A percentile compares a stretch with the other conserved stretches of the same genome.
phyloP scores from a whole-genome alignment of 2,329 filamentous ascomycete species.

The Talaromyces sp. region DNA sequence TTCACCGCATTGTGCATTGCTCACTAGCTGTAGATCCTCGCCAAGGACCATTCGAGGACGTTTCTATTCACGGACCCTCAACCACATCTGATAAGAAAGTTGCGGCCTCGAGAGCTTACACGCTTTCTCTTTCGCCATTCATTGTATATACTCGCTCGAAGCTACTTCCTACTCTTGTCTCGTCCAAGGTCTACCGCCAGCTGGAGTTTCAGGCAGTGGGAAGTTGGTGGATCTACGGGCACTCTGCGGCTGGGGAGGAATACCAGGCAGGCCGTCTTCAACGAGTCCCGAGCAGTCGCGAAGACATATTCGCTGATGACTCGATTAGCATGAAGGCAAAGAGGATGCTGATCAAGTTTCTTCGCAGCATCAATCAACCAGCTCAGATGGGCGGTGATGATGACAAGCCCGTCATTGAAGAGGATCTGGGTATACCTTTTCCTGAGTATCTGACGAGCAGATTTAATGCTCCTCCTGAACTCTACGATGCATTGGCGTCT shows the following conservation, averaged over 20 bases:
- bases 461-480: conserved; percentile 62
- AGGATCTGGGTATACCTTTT: conserved; percentile 51
- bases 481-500: conserved; percentile 62
- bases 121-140: conserved; percentile 76
- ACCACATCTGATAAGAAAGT: conserved; percentile 19
- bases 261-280: conserved; percentile 42
- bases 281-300: conserved; percentile 79
- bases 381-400: conserved; percentile 51
- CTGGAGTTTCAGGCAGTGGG: conserved; percentile 91
- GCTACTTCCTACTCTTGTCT: conserved; percentile 75
- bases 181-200: conserved; percentile 80
- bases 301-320: conserved; percentile 81
- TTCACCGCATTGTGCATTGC: neutral
- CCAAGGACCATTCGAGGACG: conserved; percentile 35
- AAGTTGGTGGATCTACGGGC: conserved; percentile 73
- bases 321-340: conserved; percentile 75
- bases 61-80: conserved; percentile 22
- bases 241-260: conserved; percentile 11
- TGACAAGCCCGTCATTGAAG: conserved; percentile 38
- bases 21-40: conserved; percentile 22
- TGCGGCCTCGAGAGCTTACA: conserved; percentile 67
- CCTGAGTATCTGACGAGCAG: conserved; percentile 42
- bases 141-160: conserved; percentile 78
- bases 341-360: conserved; percentile 83
- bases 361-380: conserved; percentile 70